Conservation (phyloP, 768 basidiomycete species). For the Boletus bicolor region DNA sequence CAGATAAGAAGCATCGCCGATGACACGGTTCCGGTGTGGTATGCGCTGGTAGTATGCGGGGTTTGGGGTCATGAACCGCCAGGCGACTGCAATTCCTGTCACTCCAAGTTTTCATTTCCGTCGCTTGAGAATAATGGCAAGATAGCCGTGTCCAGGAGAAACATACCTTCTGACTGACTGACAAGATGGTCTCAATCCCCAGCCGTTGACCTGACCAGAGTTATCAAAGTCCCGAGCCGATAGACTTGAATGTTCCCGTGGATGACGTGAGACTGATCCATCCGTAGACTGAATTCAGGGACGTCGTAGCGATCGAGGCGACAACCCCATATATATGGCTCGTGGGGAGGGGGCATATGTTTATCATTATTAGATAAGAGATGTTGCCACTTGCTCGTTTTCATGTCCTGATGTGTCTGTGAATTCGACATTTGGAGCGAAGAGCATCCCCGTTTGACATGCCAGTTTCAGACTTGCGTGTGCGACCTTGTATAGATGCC, state of each 20-base stretch:
- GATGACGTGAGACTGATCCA: conserved; percentile 3
- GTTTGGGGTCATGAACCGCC: background rate
- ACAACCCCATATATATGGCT: background rate
- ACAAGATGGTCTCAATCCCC: background rate
- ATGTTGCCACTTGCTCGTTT: background rate
- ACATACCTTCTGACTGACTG: background rate
- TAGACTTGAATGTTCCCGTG: background rate
- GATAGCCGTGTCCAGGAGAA: background rate
- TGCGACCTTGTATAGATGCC: background rate
- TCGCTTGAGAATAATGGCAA: background rate
- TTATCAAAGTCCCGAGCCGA: background rate
- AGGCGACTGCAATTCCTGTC: background rate
- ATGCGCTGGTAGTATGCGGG: too few relatives aligned
- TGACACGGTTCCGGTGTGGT: background rate
- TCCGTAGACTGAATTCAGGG: background rate
- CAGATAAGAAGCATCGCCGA: background rate
- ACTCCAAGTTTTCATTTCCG: too few relatives aligned
- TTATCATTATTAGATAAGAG: conserved; percentile 8
- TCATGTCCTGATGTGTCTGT: background rate
- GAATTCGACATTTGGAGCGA: background rate
- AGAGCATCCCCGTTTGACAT: background rate
- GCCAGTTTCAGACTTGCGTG: too few relatives aligned
- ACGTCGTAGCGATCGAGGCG: background rate
- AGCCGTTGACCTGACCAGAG: background rate
- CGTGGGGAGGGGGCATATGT: background rate